Evolutionary conservation across 345 rosid genomes (phyloP), one percentile per base, ranked within the genome.

Genomic region (Eucalyptus sideroxylon): DNA sequence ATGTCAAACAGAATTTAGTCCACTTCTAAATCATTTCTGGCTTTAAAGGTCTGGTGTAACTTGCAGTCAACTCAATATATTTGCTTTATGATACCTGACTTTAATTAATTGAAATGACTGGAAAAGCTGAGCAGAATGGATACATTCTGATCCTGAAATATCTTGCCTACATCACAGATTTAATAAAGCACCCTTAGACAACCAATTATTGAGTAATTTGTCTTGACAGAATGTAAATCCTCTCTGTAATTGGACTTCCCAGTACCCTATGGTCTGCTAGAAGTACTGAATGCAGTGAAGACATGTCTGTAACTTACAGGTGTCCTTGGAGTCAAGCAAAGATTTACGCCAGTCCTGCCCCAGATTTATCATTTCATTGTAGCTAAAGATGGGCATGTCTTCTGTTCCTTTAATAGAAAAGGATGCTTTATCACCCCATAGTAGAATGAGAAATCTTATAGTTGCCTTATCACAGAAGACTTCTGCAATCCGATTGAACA

Each of bases 341-440:
- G 92, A 92, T 87, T 89, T 91, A 87, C 93, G 95, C 89, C 94
- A 94, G 88, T 95, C 97, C 86, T 87, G 92, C 87, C 99, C 99
- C 92, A 97, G 90, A 50, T 93, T 92, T 90, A 95, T 88, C 40
- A 98, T 91, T 86, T 98, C 98, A 10, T 92, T 89, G 91, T 96
- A 98, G 89, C 87, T 93, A 88, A 93, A 97, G 87, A 96, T 89
- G 80, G 99, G 95, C 26, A 91, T 85, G 80, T 59, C 91, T 87
- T 91, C 88, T 86, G 88, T 92, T 90, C 92, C 90, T 44, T 82
- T 81, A 89, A 87, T 86, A 86, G 92, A 91, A 86, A 95, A 88
- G 51, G 90, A 87, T 12, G 95, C 91, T 95, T 96, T 97, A 55
- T 96, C 95, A 12, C 99, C 98, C 98, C 97, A 97, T 40, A 96